Percentiles rank a stretch among this genome's conserved stretches.
These are phyloP conservation scores for Coprinopsis strossmayeri DNA, from an alignment of 768 basidiomycete species.

Conservation along the genomic window DNA sequence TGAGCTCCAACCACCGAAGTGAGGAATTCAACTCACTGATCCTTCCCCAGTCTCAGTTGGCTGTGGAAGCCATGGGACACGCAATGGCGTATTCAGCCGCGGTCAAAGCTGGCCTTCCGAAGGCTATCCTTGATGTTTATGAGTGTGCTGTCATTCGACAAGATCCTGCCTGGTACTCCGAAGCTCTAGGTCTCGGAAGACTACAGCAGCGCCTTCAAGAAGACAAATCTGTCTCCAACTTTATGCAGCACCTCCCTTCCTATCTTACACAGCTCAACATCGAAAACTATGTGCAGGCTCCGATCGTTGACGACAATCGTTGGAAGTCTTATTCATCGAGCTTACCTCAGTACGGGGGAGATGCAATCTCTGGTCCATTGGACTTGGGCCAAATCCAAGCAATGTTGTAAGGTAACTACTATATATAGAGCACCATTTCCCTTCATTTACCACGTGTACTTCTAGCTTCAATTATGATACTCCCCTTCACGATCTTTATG, in stretches of 20 bases:
- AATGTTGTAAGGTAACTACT: conserved; percentile 27
- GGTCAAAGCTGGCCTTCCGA: conserved; percentile 33
- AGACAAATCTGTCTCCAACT: conserved; percentile 36
- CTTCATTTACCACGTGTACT: too few species aligned
- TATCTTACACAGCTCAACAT: conserved; percentile 40
- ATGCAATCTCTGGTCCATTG: conserved; percentile 22
- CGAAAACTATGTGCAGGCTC: conserved; percentile 44
- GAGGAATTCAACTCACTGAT: conserved; percentile 44
- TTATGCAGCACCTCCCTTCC: conserved; percentile 34
- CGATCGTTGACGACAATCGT: conserved; percentile 41
- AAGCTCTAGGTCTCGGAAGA: conserved; percentile 42
- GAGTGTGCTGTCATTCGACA: conserved; percentile 44
- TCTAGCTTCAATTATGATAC: too few species aligned
- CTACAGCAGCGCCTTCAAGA: conserved; percentile 40
- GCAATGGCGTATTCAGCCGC: conserved; percentile 55
- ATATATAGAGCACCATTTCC: too few species aligned
- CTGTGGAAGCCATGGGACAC: conserved; percentile 59
- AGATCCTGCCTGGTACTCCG: conserved; percentile 56
- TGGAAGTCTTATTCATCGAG: conserved; percentile 41
- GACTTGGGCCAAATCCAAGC: conserved; percentile 30
- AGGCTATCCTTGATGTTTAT: conserved; percentile 49
- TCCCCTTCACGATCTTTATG: neutral
- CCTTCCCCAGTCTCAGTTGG: conserved; percentile 46
- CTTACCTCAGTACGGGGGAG: conserved; percentile 37
- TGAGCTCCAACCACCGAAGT: conserved; percentile 42